Evolutionary conservation across 805 yeast species (phyloP), one percentile per base, ranked within the genome.

Genomic region (Barnettozyma vustinii): DNA sequence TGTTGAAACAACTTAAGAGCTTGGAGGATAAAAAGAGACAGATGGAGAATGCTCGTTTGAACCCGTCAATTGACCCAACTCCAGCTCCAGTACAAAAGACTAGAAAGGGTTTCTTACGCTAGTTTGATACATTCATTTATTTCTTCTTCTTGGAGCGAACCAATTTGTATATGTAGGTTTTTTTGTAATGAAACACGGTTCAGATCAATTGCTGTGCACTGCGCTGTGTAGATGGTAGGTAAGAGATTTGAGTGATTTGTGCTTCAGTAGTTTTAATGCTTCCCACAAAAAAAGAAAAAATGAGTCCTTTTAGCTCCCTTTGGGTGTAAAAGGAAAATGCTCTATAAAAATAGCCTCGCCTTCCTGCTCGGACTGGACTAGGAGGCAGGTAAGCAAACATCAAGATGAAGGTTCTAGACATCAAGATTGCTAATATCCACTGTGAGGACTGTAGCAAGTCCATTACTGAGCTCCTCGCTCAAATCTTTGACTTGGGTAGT

Each of bases 1-100:
- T 94, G 66, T 75, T 85, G 56, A 86, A 86, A 67, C 97, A 92
- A 70, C 81, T 92, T 56, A 85, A 84, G 64, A 80, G 90, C 61
- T 77, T 94, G 62, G 98, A 94, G 68, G 97, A 90, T 57, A 89
- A 88, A 72, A 91, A 90, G 71, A 78, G 75, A 53, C 88, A 83
- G 65, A 75, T 94, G 58, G 94, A 87, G 67, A 75, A 77, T 47
- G 77, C 74, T 58, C 77, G 77, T 54, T 69, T 67, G 52, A 77
- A 75, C 52, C 79, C 69, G 42, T 63, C 66, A 4, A 50, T 50
- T 36, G 66, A 62, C 21, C 58, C 66, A 42, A 54, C 66, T 13
- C 58, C 67, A 33, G 47, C 76, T n/a, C 69, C 75, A 47, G 67
- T 73, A 21, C 74, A 75, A 45, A 83, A 84, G 70, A 71, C 85